phyloP scores from a whole-genome alignment of 352 stramenopile species.

The Peronosclerospora sorghi region DNA sequence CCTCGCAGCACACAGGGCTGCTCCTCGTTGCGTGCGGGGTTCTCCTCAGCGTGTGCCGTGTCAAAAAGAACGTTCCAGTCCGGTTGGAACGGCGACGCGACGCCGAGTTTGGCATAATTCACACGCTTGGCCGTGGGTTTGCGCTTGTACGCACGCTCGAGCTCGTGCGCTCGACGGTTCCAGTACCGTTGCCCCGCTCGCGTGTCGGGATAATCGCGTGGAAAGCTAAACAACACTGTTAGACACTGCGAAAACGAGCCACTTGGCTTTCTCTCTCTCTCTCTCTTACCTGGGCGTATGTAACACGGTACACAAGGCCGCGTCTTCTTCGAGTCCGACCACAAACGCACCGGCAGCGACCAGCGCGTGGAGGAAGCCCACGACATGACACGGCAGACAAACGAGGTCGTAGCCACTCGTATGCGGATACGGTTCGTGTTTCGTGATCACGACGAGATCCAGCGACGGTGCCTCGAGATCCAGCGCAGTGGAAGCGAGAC shows the following conservation, averaged over 20 bases:
- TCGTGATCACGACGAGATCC: conserved; percentile 34
- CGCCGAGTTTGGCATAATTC: conserved; percentile 44
- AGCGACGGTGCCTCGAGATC: conserved; percentile 9
- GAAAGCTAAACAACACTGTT: conserved; percentile 38
- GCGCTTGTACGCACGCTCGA: conserved; percentile 20
- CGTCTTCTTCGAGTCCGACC: conserved; percentile 60
- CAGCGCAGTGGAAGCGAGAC: not conserved
- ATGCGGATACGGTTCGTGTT: conserved; percentile 27
- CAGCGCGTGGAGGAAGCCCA: conserved; percentile 43
- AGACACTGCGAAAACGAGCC: conserved; percentile 1
- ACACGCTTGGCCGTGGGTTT: conserved; percentile 68
- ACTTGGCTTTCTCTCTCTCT: not conserved
- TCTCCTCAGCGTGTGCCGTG: not conserved
- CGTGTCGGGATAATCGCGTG: conserved; percentile 67
- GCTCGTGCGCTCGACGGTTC: conserved; percentile 15
- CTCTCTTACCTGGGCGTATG: conserved; percentile 27
- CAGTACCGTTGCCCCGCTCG: conserved; percentile 45
- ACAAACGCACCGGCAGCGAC: conserved; percentile 59
- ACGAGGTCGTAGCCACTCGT: conserved; percentile 66
- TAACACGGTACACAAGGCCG: conserved; percentile 44
- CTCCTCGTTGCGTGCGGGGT: not conserved
- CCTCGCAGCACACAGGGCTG: conserved; percentile 48
- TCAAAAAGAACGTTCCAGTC: conserved; percentile 45
- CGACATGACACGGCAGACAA: conserved; percentile 26
- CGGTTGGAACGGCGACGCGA: conserved; percentile 50